Evolutionary conservation across 371 early-diverging fungal genomes (phyloP).

Genomic region (Rhizopus sp.): DNA sequence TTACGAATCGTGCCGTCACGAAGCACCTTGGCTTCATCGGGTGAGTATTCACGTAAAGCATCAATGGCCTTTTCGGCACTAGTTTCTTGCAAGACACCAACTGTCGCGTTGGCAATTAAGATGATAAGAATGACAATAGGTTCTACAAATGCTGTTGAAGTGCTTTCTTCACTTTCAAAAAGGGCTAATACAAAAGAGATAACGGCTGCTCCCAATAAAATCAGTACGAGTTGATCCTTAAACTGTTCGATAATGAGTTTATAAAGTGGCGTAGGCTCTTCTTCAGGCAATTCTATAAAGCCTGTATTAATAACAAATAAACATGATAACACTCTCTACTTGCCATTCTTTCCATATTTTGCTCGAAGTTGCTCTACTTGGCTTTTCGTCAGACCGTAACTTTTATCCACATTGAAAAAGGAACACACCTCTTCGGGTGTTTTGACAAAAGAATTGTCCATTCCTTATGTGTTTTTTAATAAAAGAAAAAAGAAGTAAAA

Average conservation of each 20-base stretch:
- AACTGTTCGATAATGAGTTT: slow-evolving; percentile 94
- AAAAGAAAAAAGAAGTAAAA: background rate
- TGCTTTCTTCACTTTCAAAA: slow-evolving; percentile 72
- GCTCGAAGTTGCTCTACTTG: slow-evolving; percentile 59
- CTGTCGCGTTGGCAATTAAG: slow-evolving; percentile 95
- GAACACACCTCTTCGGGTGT: slow-evolving; percentile 68
- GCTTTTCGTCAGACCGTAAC: slow-evolving; percentile 58
- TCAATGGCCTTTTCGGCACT: slow-evolving; percentile 98
- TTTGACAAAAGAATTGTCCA: slow-evolving; percentile 72
- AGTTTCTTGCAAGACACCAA: slow-evolving; percentile 95
- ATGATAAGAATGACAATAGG: slow-evolving; percentile 96
- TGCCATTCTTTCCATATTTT: slow-evolving; percentile 81
- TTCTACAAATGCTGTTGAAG: slow-evolving; percentile 91
- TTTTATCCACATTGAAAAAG: slow-evolving; percentile 61
- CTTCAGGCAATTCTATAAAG: slow-evolving; percentile 70
- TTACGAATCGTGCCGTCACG: slow-evolving; percentile 73
- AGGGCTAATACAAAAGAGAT: slow-evolving; percentile 92
- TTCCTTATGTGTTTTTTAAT: slow-evolving; percentile 22
- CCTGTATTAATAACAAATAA: no score
- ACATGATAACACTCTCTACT: slow-evolving; percentile 1
- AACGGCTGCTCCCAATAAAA: slow-evolving; percentile 88
- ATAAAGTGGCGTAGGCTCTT: slow-evolving; percentile 90
- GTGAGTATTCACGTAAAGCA: slow-evolving; percentile 92
- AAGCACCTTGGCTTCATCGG: slow-evolving; percentile 92
- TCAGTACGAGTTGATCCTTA: slow-evolving; percentile 95